Percentiles rank a stretch among this genome's conserved stretches.
Evolutionary conservation across 495 filamentous ascomycete species (phyloP).

Genomic region (Cetradonia linearis): DNA sequence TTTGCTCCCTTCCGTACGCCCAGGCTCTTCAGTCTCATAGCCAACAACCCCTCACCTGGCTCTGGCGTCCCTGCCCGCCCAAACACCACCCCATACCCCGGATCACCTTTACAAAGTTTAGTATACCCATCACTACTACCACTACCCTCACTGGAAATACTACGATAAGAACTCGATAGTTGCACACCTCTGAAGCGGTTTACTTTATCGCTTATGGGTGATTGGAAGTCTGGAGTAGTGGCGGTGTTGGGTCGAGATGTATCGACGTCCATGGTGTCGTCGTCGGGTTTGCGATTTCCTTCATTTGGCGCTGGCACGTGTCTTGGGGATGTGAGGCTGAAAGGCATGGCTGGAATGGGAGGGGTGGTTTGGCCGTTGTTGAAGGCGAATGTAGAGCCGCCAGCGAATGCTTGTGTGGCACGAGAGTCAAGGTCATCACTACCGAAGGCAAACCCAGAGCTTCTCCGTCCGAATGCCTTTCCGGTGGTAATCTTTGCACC

Average conservation of each 20-base stretch:
- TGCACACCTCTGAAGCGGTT: slow-evolving; percentile 26
- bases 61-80: slow-evolving; percentile 32
- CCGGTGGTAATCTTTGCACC: slow-evolving; percentile 41
- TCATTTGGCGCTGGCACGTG: background rate
- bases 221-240: slow-evolving; percentile 23
- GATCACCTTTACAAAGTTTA: slow-evolving; percentile 58
- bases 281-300: background rate
- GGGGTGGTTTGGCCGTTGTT: slow-evolving; percentile 3
- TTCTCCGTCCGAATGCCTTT: slow-evolving; percentile 46
- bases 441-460: slow-evolving; percentile 42
- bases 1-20: slow-evolving; percentile 31
- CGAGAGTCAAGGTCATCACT: slow-evolving; percentile 19
- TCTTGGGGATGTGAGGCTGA: slow-evolving; percentile 9
- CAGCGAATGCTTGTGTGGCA: slow-evolving; percentile 4
- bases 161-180: slow-evolving; percentile 18
- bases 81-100: slow-evolving; percentile 55
- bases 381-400: slow-evolving; percentile 11
- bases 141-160: slow-evolving; percentile 20
- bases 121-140: slow-evolving; percentile 39
- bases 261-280: slow-evolving; percentile 17
- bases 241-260: slow-evolving; percentile 14
- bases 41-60: slow-evolving; percentile 44
- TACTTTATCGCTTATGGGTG: slow-evolving; percentile 22
- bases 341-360: slow-evolving; percentile 20
- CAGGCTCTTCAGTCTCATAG: slow-evolving; percentile 42